A percentile compares a stretch with the other conserved stretches of the same genome.
Evolutionary conservation across 352 stramenopile genomes (phyloP).

Genomic region (Thalassiosira hispida): DNA sequence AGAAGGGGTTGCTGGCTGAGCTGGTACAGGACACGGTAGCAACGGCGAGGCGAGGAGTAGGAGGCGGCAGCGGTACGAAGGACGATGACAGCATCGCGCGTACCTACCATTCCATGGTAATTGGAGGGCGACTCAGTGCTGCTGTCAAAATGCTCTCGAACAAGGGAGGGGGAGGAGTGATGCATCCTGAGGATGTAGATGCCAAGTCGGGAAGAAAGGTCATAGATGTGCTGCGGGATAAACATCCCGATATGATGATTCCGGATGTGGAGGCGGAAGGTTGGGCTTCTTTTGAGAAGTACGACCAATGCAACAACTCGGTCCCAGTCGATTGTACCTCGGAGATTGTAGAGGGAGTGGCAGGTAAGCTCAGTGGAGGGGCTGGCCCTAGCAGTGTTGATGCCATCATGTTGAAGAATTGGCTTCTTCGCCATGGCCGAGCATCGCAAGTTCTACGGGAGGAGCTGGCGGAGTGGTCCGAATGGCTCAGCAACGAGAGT

Average conservation of each 20-base stretch:
- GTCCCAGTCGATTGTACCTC: conserved; percentile 15
- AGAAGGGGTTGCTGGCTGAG: conserved; percentile 14
- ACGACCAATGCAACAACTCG: neutral
- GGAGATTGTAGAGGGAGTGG: conserved; percentile 18
- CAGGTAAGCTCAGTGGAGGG: conserved; percentile 19
- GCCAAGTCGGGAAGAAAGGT: conserved; percentile 29
- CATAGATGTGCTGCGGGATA: conserved; percentile 28
- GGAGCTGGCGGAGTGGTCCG: conserved; percentile 21
- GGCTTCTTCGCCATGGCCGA: conserved; percentile 21
- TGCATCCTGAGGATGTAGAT: conserved; percentile 19
- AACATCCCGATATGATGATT: conserved; percentile 12
- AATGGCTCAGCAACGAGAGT: conserved; percentile 42
- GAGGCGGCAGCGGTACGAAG: neutral
- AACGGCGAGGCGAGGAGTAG: neutral
- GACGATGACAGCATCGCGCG: conserved; percentile 12
- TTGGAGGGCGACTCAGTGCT: conserved; percentile 21
- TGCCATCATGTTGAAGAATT: conserved; percentile 15
- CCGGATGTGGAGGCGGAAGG: neutral
- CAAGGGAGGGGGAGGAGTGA: conserved; percentile 8
- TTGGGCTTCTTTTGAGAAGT: conserved; percentile 6
- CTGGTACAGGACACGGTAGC: conserved; percentile 11
- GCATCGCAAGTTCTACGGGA: conserved; percentile 10
- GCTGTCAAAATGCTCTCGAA: conserved; percentile 24
- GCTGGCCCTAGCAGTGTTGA: conserved; percentile 39
- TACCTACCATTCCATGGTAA: conserved; percentile 35